A percentile compares a stretch with the other conserved stretches of the same genome.
These are phyloP conservation scores for Pistacia vera DNA, from an alignment of 345 rosid genomes.

Conservation along the genomic window DNA sequence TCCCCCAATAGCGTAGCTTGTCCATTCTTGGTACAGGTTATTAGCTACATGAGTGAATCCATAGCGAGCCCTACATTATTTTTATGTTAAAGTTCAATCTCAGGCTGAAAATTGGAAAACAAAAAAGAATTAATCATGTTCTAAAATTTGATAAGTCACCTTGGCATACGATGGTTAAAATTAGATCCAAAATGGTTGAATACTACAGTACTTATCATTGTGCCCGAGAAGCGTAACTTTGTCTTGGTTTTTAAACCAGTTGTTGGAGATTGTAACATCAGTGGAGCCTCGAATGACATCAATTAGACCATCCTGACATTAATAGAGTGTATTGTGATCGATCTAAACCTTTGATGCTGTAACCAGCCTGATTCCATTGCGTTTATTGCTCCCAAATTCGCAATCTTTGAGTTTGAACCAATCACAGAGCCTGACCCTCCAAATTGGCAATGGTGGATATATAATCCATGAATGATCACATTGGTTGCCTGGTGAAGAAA, in stretches of 20 bases:
- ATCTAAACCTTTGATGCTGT: conserved; percentile 72
- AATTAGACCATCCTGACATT: conserved; percentile 65
- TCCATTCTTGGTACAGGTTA: no score
- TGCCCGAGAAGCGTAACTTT: conserved; percentile 91
- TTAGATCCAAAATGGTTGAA: conserved; percentile 85
- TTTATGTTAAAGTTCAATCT: no score
- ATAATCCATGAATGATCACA: conserved; percentile 74
- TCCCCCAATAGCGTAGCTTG: no score
- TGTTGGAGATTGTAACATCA: conserved; percentile 62
- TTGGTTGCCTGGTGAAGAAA: conserved; percentile 39
- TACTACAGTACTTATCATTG: conserved; percentile 70
- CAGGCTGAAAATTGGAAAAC: no score
- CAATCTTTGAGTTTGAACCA: conserved; percentile 53
- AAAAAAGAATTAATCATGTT: conserved; percentile 19
- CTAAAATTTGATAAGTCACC: conserved; percentile 27
- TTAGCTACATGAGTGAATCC: no score
- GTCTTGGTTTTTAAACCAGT: conserved; percentile 78
- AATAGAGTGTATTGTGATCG: conserved; percentile 70
- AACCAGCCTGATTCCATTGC: conserved; percentile 75
- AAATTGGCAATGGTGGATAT: conserved; percentile 66
- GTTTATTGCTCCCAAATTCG: conserved; percentile 53
- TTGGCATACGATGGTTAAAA: conserved; percentile 93
- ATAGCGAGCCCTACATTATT: no score
- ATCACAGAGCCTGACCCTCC: conserved; percentile 53
- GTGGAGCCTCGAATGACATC: conserved; percentile 75